Evolutionary conservation across 345 rosid genomes (phyloP).

Genomic region (Citrus inodora): DNA sequence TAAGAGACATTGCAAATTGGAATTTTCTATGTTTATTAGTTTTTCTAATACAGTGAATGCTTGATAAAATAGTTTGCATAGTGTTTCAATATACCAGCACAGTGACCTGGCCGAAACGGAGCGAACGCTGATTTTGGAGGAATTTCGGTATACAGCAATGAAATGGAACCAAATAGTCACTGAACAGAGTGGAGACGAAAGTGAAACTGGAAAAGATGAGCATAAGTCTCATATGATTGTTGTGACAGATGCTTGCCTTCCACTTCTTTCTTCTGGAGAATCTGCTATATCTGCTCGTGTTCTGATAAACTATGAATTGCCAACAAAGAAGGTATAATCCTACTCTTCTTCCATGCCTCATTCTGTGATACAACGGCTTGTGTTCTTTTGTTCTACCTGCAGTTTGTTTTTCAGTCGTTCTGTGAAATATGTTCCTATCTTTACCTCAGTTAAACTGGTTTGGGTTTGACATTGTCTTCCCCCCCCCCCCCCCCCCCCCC

Average conservation of each 20-base stretch:
- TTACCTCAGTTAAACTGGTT: not conserved
- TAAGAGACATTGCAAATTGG: not conserved
- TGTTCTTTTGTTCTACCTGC: not conserved
- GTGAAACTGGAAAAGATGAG: conserved; percentile 37
- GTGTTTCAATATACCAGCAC: conserved; percentile 41
- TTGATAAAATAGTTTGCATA: not conserved
- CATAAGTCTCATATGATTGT: conserved; percentile 63
- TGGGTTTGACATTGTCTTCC: not conserved
- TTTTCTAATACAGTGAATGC: not conserved
- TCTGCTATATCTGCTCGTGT: conserved; percentile 58
- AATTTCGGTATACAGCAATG: conserved; percentile 50
- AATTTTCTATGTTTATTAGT: not conserved
- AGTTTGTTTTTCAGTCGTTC: not conserved
- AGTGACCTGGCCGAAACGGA: conserved; percentile 71
- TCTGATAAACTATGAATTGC: conserved; percentile 81
- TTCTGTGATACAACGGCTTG: not conserved
- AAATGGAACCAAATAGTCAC: conserved; percentile 51
- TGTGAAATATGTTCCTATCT: not conserved
- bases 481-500: not conserved
- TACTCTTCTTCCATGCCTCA: not conserved
- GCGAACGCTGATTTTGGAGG: conserved; percentile 48
- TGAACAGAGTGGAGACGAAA: conserved; percentile 33
- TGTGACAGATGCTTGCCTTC: conserved; percentile 83
- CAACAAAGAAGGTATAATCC: conserved; percentile 64
- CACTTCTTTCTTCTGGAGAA: conserved; percentile 61